Base-by-base conservation (phyloP, 2,329 filamentous ascomycete genomes). In the Thielaviopsis populi region DNA sequence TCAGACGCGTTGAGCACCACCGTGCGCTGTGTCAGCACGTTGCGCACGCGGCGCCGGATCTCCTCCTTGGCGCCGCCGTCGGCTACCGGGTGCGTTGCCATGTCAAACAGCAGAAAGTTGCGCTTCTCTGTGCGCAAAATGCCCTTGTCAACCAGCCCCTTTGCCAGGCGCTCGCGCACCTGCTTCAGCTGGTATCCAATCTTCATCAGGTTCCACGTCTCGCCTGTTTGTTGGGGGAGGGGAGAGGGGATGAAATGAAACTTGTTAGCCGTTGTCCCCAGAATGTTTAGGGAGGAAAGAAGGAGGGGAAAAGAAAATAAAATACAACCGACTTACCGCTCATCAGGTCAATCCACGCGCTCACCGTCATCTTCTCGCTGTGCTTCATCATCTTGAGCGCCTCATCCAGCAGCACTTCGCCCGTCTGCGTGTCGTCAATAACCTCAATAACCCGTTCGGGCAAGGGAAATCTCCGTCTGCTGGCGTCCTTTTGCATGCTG, bases 201-300 rank as follows among this genome's bases (percentile, higher is more conserved):
- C 80, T 99, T 99, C 94, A 99, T 97, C 68, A 99, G 79, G 74
- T 99, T 99, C 94, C 94, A 99, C 63, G 94, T 99, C 77, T 99
- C 94, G 74, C 94, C 92, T 97, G 27, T 56, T 33, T 37, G 7
- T 8, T 4, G 33, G 33, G 5, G 8, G 33, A 37, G 33, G 8
- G 10, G 33, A 8, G 5, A 8, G 33, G 10, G 33, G 8, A 37
- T 37, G 8, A 37, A 37, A 37, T 4, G 33, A 8, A 37, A 8
- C 3, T 37, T 10, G 33, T 37, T 37, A 37, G 33, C 33, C 33
- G 8, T 37, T 37, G 4, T 37, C n/a, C n/a, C n/a, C n/a, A 37
- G 5, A 15, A 53, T n/a, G 17, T 59, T 30, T 4, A 27, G 8
- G 8, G 4, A 48, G 30, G 15, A 37, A 30, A 37, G 1, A 42